Base-by-base conservation (phyloP, 2,329 filamentous ascomycete species). In the Cercospora sp. region DNA sequence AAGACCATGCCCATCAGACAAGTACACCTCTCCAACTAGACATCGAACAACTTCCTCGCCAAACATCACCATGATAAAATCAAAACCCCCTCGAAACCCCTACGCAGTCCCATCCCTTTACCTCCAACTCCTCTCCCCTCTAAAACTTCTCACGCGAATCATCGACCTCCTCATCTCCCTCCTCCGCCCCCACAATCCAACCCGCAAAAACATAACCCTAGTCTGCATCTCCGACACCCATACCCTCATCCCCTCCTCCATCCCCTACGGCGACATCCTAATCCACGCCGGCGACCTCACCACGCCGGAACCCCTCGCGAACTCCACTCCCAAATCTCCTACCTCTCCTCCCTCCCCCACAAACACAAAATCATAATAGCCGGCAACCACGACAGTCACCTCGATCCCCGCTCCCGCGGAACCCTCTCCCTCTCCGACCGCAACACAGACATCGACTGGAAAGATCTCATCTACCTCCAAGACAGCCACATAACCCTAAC, bases 151-250 rank as follows among this genome's bases (percentile, higher is more conserved):
- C 76, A 18, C 74, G 84, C 55, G 80, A 71, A 71, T 81, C 73
- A 3, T 78, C 62, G 72, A 82, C 70, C 70, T 74, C 61, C 63
- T 90, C 59, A 80, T 94, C 66, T 85, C 90, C 40, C 82, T 84
- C 73, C 85, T 97, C 3, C 90, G 92, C 30, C 90, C 91, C 1
- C 79, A 67, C 84, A 10, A 88, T 91, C 0, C 82, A 79, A 2
- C 82, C 82, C 34, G 81, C 84, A 65, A 83, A 82, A 66, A 82
- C 82, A 87, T 97, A 76, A 89, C 89, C 68, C 85, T 97, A 28
- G 91, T 97, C 71, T 97, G 92, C 80, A 88, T 97, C 71, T 94
- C 93, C 9, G 94, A 97, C 81, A 97, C 94, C 0, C 94, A 97
- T 81, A 88, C 87, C 68, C 84, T 86, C 51, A 84, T 84, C 5